Conservation (phyloP, 225 moss, liverwort and hornwort genomes). For the Takakia lepidozioides region DNA sequence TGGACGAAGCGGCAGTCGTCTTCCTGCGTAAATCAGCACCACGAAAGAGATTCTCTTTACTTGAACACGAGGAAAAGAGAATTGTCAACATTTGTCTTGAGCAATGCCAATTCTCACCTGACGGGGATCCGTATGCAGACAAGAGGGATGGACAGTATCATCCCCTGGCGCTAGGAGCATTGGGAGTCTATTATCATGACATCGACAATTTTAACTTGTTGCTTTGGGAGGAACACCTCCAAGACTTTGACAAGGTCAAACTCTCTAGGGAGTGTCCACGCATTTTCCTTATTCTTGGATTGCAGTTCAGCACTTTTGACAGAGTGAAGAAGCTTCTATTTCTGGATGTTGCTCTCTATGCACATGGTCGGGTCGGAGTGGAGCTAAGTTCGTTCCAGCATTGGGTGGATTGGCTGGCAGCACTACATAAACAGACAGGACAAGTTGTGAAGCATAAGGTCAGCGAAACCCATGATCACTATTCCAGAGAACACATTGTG, state of each 20-base stretch:
- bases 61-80: background rate
- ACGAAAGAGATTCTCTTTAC: background rate
- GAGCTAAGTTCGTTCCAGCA: background rate
- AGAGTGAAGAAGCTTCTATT: constrained; percentile 14
- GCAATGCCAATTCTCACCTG: background rate
- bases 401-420: constrained; percentile 14
- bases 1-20: background rate
- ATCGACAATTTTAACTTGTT: too few relatives aligned
- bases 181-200: background rate
- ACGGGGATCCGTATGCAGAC: too few relatives aligned
- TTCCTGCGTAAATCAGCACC: background rate
- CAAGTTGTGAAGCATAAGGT: background rate
- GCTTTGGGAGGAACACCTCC: background rate
- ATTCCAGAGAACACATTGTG: too few relatives aligned
- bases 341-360: constrained; percentile 18
- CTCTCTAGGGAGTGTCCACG: background rate
- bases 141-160: background rate
- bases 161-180: constrained; percentile 1
- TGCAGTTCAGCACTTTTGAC: constrained; percentile 9
- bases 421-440: background rate
- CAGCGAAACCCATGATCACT: too few relatives aligned
- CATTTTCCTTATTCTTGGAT: background rate
- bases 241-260: background rate
- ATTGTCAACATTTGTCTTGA: background rate
- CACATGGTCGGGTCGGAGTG: constrained; percentile 2